A percentile compares a stretch with the other conserved stretches of the same genome.
These are phyloP conservation scores for Colletotrichum orchidophilum DNA, from an alignment of 2,329 filamentous ascomycete species.

Conservation along the genomic window DNA sequence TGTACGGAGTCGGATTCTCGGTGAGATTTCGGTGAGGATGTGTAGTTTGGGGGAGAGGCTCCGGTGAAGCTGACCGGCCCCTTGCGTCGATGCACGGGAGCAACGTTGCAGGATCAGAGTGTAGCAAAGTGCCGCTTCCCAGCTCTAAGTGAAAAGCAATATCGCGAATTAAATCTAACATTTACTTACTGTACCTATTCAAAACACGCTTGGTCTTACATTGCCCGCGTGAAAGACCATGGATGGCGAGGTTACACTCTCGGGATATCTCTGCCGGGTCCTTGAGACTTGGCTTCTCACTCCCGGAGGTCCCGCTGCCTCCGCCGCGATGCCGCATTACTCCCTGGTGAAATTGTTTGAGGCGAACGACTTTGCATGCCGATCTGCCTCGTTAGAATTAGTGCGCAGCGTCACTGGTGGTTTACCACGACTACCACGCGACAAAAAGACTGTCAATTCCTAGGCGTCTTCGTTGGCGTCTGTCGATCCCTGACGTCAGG, in stretches of 20 bases:
- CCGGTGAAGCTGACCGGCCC: neutral
- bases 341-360: neutral
- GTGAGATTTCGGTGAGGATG: neutral
- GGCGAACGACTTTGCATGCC: neutral
- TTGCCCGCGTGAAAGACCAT: neutral
- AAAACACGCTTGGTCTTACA: neutral
- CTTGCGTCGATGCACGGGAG: neutral
- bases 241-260: neutral
- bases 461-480: neutral
- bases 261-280: neutral
- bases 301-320: neutral
- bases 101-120: neutral
- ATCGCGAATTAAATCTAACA: neutral
- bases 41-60: neutral
- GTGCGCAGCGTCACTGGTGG: neutral
- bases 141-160: neutral
- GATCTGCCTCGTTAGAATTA: neutral
- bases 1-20: neutral
- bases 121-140: neutral
- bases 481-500: constrained; percentile 22
- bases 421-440: neutral
- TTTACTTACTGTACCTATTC: too few relatives aligned
- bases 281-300: neutral
- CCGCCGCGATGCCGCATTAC: neutral
- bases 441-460: neutral